A percentile compares a stretch with the other conserved stretches of the same genome.
phyloP scores from a whole-genome alignment of 2,329 filamentous ascomycete genomes.

The Beauveria brongniartii region DNA sequence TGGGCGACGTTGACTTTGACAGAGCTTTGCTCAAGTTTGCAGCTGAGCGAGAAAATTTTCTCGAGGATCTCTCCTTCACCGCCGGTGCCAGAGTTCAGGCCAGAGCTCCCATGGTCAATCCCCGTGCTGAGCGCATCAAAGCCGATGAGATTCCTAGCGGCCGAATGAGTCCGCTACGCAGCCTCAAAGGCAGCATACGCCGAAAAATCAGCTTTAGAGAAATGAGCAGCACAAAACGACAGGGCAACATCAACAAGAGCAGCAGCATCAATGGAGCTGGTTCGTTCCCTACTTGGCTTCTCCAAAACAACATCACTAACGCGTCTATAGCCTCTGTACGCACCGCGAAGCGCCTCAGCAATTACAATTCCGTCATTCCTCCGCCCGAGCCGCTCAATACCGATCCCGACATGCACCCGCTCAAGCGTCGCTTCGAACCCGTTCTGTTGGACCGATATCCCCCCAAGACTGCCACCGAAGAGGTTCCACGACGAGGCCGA shows the following conservation, averaged over 20 bases:
- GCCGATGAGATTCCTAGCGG: conserved; percentile 57
- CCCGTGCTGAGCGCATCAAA: conserved; percentile 74
- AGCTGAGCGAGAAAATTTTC: conserved; percentile 85
- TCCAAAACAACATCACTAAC: conserved; percentile 20
- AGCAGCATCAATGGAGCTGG: conserved; percentile 45
- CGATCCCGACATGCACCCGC: conserved; percentile 88
- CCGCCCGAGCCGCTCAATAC: conserved; percentile 83
- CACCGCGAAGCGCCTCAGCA: conserved; percentile 82
- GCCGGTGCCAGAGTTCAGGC: conserved; percentile 70
- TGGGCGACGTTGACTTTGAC: conserved; percentile 82
- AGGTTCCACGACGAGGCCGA: conserved; percentile 67
- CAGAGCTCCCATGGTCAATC: conserved; percentile 64
- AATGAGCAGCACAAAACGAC: conserved; percentile 90
- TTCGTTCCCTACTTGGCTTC: conserved; percentile 15
- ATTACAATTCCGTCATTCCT: conserved; percentile 97
- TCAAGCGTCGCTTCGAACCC: conserved; percentile 89
- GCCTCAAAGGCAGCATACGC: conserved; percentile 75
- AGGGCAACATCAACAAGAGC: conserved; percentile 67
- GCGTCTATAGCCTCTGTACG: conserved; percentile 48
- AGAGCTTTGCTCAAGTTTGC: conserved; percentile 90
- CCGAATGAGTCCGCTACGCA: conserved; percentile 47
- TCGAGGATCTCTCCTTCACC: conserved; percentile 84
- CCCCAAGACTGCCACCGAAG: conserved; percentile 71
- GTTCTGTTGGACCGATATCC: conserved; percentile 94
- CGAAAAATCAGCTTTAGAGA: conserved; percentile 88